Base-by-base conservation (phyloP, 345 rosid species). In the Crucihimalaya himalaica region DNA sequence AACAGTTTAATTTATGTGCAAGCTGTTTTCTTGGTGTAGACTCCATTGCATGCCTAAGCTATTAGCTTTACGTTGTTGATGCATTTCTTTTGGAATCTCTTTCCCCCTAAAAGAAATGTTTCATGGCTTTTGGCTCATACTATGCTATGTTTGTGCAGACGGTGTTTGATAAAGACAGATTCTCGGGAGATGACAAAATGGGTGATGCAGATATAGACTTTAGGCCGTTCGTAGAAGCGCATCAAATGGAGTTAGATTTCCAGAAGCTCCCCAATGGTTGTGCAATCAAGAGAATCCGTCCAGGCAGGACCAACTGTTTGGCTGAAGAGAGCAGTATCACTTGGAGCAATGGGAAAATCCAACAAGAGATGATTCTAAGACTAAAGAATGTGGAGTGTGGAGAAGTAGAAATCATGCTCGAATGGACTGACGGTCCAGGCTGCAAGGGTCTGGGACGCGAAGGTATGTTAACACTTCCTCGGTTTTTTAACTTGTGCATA, bases 81-180 rank as follows among this genome's bases (percentile, higher is more conserved):
- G 15, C 28, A 70, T 69, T 56, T 13, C 21, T 43, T 43, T 55
- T 15, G 9, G 31, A 8, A 4, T 8, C 0, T 0, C 2, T 47
- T 16, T 5, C 34, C 21, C 12, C 20, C 5, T 12, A 34, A 20
- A 68, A 19, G 23, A 15, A 57, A 8, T 13, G 21, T 9, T 58
- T 6, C 28, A 23, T 45, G 39, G 12, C 6, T 8, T 29, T 53
- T 54, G 58, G 61, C 39, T 71, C 29, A 77, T 68, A 20, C 2
- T 39, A 45, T 55, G 39, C 13, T 39, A 16, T 66, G 69, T 72
- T 28, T 18, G 21, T 63, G 76, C 87, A 87, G 96, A 84, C 81
- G 9, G 98, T 95, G 66, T 90, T 79, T 61, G 98, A 92, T 80
- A 82, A 88, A 65, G 99, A 90, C 82, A 87, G 84, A 12, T 71